A percentile compares a stretch with the other conserved stretches of the same genome.
Conservation (phyloP, 169 alveolate genomes). For the Toxoplasma gondii region DNA sequence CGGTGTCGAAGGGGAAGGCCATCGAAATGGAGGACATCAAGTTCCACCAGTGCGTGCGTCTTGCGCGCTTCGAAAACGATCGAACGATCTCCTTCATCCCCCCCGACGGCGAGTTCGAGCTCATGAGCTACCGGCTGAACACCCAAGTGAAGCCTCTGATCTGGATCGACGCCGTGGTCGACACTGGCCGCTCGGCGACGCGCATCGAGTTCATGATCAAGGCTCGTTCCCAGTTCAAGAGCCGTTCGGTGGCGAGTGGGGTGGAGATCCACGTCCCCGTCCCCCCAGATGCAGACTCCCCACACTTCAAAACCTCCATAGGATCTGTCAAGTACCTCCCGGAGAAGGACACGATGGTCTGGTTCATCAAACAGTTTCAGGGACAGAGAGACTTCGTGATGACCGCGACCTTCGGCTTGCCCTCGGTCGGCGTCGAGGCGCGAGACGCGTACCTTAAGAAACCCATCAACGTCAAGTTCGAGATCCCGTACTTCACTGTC, state of each 20-base stretch:
- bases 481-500: conserved; percentile 99
- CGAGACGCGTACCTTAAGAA: conserved; percentile 91
- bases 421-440: conserved; percentile 91
- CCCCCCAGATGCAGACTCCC: conserved; percentile 98
- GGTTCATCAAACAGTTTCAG: conserved; percentile 97
- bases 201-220: conserved; percentile 94
- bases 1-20: conserved; percentile 75
- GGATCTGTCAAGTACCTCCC: conserved; percentile 98
- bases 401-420: conserved; percentile 97
- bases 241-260: conserved; percentile 95
- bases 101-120: conserved; percentile 99
- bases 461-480: conserved; percentile 97
- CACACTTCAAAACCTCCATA: conserved; percentile 87
- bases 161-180: conserved; percentile 94
- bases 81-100: conserved; percentile 98
- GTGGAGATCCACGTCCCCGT: conserved; percentile 98
- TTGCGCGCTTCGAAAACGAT: conserved; percentile 94
- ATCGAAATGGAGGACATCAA: conserved; percentile 98
- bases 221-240: conserved; percentile 78
- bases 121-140: conserved; percentile 97
- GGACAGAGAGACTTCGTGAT: conserved; percentile 98
- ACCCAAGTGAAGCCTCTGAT: conserved; percentile 96
- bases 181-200: conserved; percentile 87
- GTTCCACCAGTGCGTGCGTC: conserved; percentile 95
- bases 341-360: conserved; percentile 93